phyloP scores from a whole-genome alignment of 768 basidiomycete species.

The Gyrodon lividus region DNA sequence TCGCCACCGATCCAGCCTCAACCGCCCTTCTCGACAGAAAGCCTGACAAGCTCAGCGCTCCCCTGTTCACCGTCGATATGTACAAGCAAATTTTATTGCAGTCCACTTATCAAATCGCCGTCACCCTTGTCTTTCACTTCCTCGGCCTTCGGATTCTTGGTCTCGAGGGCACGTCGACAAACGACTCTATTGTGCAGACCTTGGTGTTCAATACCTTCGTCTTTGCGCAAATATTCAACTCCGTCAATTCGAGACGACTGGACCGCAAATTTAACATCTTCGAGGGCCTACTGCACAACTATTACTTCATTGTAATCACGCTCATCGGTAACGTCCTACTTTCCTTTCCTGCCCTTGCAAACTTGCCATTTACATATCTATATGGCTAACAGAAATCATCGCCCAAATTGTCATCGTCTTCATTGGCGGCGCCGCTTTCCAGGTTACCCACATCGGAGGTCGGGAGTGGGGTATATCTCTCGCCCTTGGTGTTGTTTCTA shows the following conservation, averaged over 20 bases:
- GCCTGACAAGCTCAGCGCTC: constrained; percentile 86
- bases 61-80: constrained; percentile 92
- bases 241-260: constrained; percentile 85
- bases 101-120: constrained; percentile 77
- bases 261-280: constrained; percentile 89
- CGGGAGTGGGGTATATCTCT: constrained; percentile 94
- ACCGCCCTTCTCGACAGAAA: constrained; percentile 79
- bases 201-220: constrained; percentile 98
- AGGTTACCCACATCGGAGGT: constrained; percentile 74
- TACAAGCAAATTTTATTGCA: constrained; percentile 95
- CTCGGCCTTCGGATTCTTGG: constrained; percentile 71
- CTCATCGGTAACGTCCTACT: constrained; percentile 61
- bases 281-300: constrained; percentile 74
- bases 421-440: constrained; percentile 89
- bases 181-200: constrained; percentile 62
- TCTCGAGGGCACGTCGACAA: constrained; percentile 35
- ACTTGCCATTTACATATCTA: constrained; percentile 7
- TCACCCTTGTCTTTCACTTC: constrained; percentile 91
- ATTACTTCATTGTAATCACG: constrained; percentile 83
- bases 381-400: constrained; percentile 62
- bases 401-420: constrained; percentile 89
- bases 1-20: constrained; percentile 94
- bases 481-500: constrained; percentile 80
- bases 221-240: constrained; percentile 96
- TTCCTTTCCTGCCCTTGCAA: neutral